Evolutionary conservation across 345 rosid genomes (phyloP).

Genomic region (Eucalyptus marginata): DNA sequence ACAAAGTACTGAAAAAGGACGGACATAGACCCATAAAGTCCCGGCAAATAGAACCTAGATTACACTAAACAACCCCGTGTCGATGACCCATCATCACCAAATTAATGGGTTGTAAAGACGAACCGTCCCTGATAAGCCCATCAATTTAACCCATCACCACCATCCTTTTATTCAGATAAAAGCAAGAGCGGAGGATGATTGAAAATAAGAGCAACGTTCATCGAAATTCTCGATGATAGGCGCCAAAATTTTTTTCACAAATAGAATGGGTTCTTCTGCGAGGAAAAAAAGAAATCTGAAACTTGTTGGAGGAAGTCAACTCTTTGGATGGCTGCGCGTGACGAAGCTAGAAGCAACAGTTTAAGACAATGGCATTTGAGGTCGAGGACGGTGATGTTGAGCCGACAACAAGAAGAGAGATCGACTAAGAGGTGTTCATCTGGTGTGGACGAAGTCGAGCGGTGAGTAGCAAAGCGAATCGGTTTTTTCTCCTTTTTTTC

Average conservation of each 20-base stretch:
- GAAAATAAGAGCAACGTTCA: neutral
- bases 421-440: no score
- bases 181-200: slow-evolving; percentile 1
- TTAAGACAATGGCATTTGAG: no score
- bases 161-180: slow-evolving; percentile 13
- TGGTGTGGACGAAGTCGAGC: no score
- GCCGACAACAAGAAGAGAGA: no score
- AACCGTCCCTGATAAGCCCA: neutral
- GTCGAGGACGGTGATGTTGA: no score
- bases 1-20: slow-evolving; percentile 24
- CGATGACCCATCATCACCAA: slow-evolving; percentile 17
- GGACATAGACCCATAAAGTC: slow-evolving; percentile 27
- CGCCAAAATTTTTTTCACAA: neutral
- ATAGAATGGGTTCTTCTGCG: slow-evolving; percentile 5
- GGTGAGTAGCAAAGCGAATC: no score
- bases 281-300: neutral
- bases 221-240: slow-evolving; percentile 12
- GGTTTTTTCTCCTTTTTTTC: no score
- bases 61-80: slow-evolving; percentile 1
- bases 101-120: neutral
- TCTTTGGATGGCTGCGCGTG: no score
- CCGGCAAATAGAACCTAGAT: slow-evolving; percentile 8
- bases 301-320: no score
- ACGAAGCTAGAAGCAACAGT: no score
- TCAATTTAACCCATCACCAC: slow-evolving; percentile 15